Percentiles rank a stretch among this genome's conserved stretches.
Evolutionary conservation across 2,329 filamentous ascomycete genomes (phyloP).

Genomic region (Beauveria sp.): DNA sequence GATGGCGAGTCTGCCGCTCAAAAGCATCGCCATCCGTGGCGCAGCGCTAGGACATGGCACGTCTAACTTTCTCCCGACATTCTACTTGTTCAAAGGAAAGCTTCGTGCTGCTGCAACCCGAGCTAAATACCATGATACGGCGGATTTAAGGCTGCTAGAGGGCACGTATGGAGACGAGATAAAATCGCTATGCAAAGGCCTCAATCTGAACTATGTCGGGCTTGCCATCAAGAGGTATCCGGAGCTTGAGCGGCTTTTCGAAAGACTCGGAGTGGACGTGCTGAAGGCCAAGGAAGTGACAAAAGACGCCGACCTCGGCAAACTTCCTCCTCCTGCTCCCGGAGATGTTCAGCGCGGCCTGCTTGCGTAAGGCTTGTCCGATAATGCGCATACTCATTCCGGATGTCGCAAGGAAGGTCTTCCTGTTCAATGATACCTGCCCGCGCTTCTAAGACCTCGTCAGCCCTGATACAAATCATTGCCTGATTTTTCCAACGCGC

Average conservation of each 20-base stretch:
- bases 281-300: not conserved
- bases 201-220: not conserved
- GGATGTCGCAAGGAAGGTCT: too few relatives aligned
- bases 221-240: not conserved
- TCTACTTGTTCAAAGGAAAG: not conserved
- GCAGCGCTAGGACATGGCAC: not conserved
- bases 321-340: too few relatives aligned
- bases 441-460: too few relatives aligned
- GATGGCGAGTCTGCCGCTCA: not conserved
- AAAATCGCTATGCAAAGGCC: not conserved
- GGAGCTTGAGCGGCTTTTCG: not conserved
- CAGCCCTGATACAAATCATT: too few relatives aligned
- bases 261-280: not conserved
- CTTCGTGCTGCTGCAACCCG: not conserved
- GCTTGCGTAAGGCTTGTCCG: too few relatives aligned
- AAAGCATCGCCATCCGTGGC: not conserved
- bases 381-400: too few relatives aligned
- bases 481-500: too few relatives aligned
- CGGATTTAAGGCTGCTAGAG: not conserved
- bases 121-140: not conserved
- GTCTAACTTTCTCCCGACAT: not conserved
- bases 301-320: not conserved
- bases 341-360: too few relatives aligned
- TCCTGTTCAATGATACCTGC: too few relatives aligned
- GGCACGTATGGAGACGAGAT: not conserved